phyloP scores from a whole-genome alignment of 257 asterid genomes.

The Osmanthus fragrans region DNA sequence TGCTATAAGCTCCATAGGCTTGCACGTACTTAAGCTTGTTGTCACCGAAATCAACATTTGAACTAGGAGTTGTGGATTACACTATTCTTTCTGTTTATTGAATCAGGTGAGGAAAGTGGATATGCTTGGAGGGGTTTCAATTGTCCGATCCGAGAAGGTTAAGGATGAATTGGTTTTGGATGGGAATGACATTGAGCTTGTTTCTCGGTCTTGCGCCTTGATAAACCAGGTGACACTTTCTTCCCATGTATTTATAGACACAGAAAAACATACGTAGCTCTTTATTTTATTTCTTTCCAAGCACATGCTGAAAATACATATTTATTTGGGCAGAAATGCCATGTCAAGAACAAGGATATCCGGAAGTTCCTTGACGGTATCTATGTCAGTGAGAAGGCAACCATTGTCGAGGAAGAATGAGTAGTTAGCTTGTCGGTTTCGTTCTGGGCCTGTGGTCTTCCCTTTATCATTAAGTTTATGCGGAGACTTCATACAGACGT shows the following conservation, averaged over 20 bases:
- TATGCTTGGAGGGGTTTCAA: conserved; percentile 57
- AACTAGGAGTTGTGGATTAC: neutral
- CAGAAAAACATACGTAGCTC: neutral
- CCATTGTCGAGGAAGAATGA: neutral
- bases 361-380: no score
- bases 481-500: conserved; percentile 17
- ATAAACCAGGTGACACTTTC: neutral
- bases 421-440: conserved; percentile 9
- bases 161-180: conserved; percentile 56
- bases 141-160: conserved; percentile 57
- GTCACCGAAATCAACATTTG: neutral
- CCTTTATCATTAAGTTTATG: conserved; percentile 13
- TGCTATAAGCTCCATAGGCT: neutral
- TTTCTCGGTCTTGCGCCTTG: conserved; percentile 55
- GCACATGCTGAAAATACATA: neutral
- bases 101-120: conserved; percentile 50
- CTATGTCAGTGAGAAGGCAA: no score
- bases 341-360: no score
- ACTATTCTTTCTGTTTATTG: neutral
- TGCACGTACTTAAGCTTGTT: neutral
- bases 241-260: neutral
- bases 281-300: neutral
- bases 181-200: conserved; percentile 57
- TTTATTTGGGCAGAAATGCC: neutral
- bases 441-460: conserved; percentile 18